Evolutionary conservation across 2,329 filamentous ascomycete species (phyloP).

Genomic region (Cadophora gregata): DNA sequence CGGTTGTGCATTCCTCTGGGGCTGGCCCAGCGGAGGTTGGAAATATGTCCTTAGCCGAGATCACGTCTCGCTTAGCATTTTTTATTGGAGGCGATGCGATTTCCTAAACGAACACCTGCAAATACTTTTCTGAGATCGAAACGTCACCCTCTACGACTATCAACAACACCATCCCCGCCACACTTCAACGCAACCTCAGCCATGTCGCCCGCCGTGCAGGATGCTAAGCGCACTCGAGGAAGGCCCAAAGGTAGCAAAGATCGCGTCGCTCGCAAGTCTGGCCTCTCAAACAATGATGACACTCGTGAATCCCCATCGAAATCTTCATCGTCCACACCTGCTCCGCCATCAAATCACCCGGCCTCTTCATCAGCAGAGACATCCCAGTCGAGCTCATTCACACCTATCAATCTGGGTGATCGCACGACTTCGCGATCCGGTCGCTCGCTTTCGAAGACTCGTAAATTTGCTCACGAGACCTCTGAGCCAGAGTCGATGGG

Average conservation of each 20-base stretch:
- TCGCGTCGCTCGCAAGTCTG: constrained; percentile 15
- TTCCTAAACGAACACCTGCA: constrained; percentile 8
- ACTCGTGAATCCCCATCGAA: neutral
- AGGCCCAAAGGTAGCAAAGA: constrained; percentile 11
- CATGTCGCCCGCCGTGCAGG: constrained; percentile 11
- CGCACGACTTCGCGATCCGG: constrained; percentile 10
- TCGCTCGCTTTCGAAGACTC: constrained; percentile 10
- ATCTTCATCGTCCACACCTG: constrained; percentile 9
- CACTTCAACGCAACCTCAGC: neutral
- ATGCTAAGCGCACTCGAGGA: constrained; percentile 8
- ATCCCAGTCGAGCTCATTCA: neutral
- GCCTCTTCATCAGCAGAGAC: neutral
- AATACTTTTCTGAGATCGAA: constrained; percentile 5
- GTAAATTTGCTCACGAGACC: neutral
- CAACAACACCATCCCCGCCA: constrained; percentile 9
- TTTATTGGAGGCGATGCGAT: neutral
- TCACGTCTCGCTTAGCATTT: constrained; percentile 16
- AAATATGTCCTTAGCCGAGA: constrained; percentile 1
- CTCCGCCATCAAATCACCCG: constrained; percentile 13
- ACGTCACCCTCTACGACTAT: constrained; percentile 2
- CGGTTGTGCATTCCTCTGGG: constrained; percentile 4
- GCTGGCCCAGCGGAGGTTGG: neutral
- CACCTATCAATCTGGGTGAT: constrained; percentile 1
- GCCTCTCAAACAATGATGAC: constrained; percentile 4
- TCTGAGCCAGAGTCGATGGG: constrained; percentile 7